Conservation (phyloP, 1,284 basidiomycete genomes). For the Apiotrichum porosum region DNA sequence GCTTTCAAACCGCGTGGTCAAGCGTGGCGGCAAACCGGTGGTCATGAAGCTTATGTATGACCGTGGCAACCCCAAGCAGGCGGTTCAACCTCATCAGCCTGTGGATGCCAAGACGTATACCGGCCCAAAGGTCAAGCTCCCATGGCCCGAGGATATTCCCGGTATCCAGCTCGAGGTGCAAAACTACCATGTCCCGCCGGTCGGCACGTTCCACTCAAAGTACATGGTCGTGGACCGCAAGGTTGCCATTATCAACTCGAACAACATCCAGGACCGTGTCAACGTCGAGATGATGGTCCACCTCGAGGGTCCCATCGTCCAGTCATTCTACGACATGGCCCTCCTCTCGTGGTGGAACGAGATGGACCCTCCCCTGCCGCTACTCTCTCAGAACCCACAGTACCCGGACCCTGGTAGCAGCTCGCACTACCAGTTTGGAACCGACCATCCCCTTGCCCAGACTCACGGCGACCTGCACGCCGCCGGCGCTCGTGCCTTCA, state of each 20-base stretch:
- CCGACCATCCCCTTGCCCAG: slow-evolving; percentile 17
- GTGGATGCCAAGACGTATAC: slow-evolving; percentile 9
- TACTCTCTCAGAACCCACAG: slow-evolving; percentile 32
- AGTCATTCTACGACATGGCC: slow-evolving; percentile 66
- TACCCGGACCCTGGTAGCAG: slow-evolving; percentile 1
- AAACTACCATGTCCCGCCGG: slow-evolving; percentile 35
- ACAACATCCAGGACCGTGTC: slow-evolving; percentile 59
- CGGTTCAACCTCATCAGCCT: slow-evolving; percentile 17
- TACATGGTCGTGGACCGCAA: slow-evolving; percentile 66
- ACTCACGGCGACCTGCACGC: slow-evolving; percentile 22
- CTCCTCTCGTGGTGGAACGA: slow-evolving; percentile 59
- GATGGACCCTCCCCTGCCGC: slow-evolving; percentile 58
- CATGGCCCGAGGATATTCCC: slow-evolving; percentile 9
- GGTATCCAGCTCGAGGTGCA: slow-evolving; percentile 21
- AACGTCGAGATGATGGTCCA: slow-evolving; percentile 62
- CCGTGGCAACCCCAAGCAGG: slow-evolving; percentile 20
- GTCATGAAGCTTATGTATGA: slow-evolving; percentile 37
- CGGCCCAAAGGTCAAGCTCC: slow-evolving; percentile 5
- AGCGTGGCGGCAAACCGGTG: slow-evolving; percentile 21
- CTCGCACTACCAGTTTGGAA: slow-evolving; percentile 21
- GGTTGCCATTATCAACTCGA: slow-evolving; percentile 55
- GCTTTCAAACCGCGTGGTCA: slow-evolving; percentile 28
- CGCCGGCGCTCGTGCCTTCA: too few species aligned
- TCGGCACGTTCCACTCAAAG: slow-evolving; percentile 61
- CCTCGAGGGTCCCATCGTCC: slow-evolving; percentile 63